phyloP scores from a whole-genome alignment of 495 filamentous ascomycete genomes.

The Talaromyces wortmannii region DNA sequence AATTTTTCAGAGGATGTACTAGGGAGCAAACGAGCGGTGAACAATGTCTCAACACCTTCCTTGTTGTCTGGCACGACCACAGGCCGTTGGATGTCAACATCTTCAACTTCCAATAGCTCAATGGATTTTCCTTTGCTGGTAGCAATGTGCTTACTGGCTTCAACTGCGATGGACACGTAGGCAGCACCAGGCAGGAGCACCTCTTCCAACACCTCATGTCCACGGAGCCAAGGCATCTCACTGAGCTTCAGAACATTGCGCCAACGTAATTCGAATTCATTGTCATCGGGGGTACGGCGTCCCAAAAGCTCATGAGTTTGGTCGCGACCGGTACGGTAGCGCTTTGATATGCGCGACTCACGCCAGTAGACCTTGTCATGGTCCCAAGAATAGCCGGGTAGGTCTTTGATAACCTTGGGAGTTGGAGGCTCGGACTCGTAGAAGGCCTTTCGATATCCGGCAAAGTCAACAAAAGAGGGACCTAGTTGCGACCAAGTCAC shows the following conservation, averaged over 20 bases:
- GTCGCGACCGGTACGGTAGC: conserved; percentile 7
- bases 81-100: conserved; percentile 36
- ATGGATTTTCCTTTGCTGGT: conserved; percentile 1
- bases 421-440: not conserved
- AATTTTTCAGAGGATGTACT: no score
- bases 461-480: conserved; percentile 4
- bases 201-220: conserved; percentile 32
- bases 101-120: conserved; percentile 20
- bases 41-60: conserved; percentile 36
- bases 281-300: conserved; percentile 9
- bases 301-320: conserved; percentile 27
- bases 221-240: conserved; percentile 33
- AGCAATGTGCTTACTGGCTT: conserved; percentile 24
- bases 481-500: conserved; percentile 39
- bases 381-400: conserved; percentile 49
- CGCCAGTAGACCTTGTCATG: conserved; percentile 38
- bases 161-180: conserved; percentile 50
- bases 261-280: conserved; percentile 21
- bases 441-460: conserved; percentile 11
- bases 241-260: conserved; percentile 21
- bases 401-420: conserved; percentile 17
- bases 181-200: conserved; percentile 55
- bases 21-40: conserved; percentile 9
- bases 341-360: conserved; percentile 34
- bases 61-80: conserved; percentile 40